A percentile compares a stretch with the other conserved stretches of the same genome.
These are phyloP conservation scores for Eimeria sp. DNA, from an alignment of 169 alveolate species.

Conservation along the genomic window DNA sequence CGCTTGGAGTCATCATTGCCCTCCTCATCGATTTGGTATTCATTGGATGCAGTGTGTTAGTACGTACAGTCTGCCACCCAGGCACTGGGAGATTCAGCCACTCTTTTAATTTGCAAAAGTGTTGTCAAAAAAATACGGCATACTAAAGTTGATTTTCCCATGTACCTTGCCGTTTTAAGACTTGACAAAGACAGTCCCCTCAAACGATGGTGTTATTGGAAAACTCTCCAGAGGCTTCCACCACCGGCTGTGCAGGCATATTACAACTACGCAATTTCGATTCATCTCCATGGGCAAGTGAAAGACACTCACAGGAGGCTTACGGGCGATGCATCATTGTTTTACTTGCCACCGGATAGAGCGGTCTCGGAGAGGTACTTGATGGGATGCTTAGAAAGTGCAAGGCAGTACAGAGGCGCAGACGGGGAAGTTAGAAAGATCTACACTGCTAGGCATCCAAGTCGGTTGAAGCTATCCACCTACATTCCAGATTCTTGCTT, in stretches of 20 bases:
- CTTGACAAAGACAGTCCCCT: background rate
- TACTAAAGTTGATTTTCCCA: background rate
- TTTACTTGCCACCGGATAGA: conserved; percentile 67
- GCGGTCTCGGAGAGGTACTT: conserved; percentile 79
- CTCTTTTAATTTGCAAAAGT: background rate
- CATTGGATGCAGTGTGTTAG: conserved; percentile 55
- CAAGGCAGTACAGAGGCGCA: conserved; percentile 69
- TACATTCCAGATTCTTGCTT: background rate
- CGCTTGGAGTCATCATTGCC: conserved; percentile 70
- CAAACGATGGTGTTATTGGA: background rate
- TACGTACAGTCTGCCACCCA: background rate
- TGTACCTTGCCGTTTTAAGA: background rate
- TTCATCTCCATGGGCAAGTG: conserved; percentile 78
- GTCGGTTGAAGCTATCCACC: conserved; percentile 16
- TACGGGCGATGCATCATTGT: conserved; percentile 74
- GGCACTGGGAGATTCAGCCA: background rate
- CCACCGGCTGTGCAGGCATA: conserved; percentile 40
- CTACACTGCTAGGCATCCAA: conserved; percentile 49
- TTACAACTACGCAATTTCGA: conserved; percentile 58
- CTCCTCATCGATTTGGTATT: conserved; percentile 68
- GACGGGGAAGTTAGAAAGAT: conserved; percentile 69
- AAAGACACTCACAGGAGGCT: conserved; percentile 81
- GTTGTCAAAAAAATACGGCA: background rate
- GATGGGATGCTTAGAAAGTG: conserved; percentile 70
- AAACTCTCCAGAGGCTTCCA: background rate